Base-by-base conservation (phyloP, 2,329 filamentous ascomycete genomes). In the Pyricularia pennisetigena region DNA sequence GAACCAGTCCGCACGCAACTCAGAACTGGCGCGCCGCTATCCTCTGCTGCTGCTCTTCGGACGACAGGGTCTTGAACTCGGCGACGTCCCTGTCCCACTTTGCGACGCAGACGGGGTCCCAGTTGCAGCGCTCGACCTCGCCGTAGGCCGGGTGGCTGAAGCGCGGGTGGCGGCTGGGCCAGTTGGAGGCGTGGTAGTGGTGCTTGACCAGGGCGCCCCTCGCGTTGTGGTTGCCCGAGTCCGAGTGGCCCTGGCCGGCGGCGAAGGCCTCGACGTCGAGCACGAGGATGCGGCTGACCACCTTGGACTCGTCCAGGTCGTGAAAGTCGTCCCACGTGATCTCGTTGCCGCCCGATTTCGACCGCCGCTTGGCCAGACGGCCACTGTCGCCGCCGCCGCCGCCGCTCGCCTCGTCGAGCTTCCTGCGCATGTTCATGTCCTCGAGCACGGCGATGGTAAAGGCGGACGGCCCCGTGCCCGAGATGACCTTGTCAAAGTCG, bases 151-250 rank as follows among this genome's bases (percentile, higher is more conserved):
- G 88, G 74, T 92, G 89, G 64, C 81, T 87, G 78, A 84, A 90
- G 32, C 89, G 82, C 1, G 86, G 88, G 74, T 92, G 89, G 2
- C 81, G 81, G 67, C 83, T 85, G 2, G 89, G 90, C 90, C 90
- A 92, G 69, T 86, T 85, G 1, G 88, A 91, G 0, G 90, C 90
- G 75, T 92, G 90, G 73, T 91, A 92, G 76, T 91, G 88, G 74
- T 92, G 90, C 76, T 88, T 90, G 28, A 92, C 88, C 1, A 92
- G 80, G 1, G 90, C 89, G 24, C 83, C 83, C 66, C 87, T 82
- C 1, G 88, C 82, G 67, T 89, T 83, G 76, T 91, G 89, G 73
- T 88, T 91, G 16, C 89, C 89, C 0, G 88, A 90, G 74, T 91
- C 85, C 0, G 89, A 91, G 76, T 92, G 89, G 14, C 89, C 89